Evolutionary conservation across 805 yeast species (phyloP), one percentile per base, ranked within the genome.

Genomic region (Ogataea haglerorum): DNA sequence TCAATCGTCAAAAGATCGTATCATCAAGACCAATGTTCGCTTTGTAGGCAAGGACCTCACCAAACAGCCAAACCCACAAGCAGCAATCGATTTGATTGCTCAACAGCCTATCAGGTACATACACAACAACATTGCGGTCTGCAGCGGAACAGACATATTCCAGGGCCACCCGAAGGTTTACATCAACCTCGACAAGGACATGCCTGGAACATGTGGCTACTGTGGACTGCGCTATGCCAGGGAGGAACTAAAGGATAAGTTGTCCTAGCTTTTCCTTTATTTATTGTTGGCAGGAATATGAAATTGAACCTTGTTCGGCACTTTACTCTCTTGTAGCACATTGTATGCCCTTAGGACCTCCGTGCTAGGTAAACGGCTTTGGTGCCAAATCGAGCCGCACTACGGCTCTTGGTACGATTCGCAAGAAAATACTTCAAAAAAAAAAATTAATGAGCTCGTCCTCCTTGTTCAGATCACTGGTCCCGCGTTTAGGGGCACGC

Each of bases 151-250:
- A 51, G 79, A 72, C 52, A 85, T 84, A 9, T 78, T 76, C 54
- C 85, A 79, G 53, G 95, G 95, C 14, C 95, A 86, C 61, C 95
- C 95, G 31, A 83, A 82, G 61, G 78, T 86, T 16, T 86, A 66
- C 61, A 85, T 86, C 63, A 85, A 85, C 63, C 73, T 87, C 57
- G 95, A 86, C 61, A 80, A 78, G 58, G 83, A 87, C 29, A 77
- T 79, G 46, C 73, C 85, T 10, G 76, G 78, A 37, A 69, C 84
- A 14, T 86, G 95, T 67, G 87, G 87, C 7, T 86, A 86, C 69
- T 86, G 95, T 65, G 89, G 89, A 4, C 69, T 78, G 53, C 73
- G 83, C 57, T 82, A 70, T 56, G 82, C 82, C 44, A 71, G 75
- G 54, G 74, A 68, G 46, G 78, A 75, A 54, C 66, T 65, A 50